Percentiles rank a stretch among this genome's conserved stretches.
Conservation (phyloP, 371 early-diverging fungal species). For the Conidiobolus incongruus region DNA sequence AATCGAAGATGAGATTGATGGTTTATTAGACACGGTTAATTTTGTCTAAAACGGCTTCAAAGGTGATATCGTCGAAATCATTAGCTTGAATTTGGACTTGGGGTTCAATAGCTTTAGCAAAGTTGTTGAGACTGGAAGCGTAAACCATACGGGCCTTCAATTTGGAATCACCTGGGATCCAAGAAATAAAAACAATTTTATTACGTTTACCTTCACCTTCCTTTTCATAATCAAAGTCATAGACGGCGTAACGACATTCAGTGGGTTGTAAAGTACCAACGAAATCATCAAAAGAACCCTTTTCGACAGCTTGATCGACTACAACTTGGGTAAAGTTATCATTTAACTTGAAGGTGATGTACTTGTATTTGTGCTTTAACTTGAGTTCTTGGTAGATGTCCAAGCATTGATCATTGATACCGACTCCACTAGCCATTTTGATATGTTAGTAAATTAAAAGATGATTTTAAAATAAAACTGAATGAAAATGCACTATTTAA, state of each 20-base stretch:
- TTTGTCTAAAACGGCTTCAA: conserved; percentile 58
- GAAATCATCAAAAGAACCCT: conserved; percentile 37
- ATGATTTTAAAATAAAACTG: no score
- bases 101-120: conserved; percentile 55
- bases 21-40: conserved; percentile 17
- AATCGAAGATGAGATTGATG: no score
- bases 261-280: conserved; percentile 27
- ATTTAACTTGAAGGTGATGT: conserved; percentile 53
- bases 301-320: conserved; percentile 30
- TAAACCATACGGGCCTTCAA: conserved; percentile 80
- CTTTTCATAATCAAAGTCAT: conserved; percentile 53
- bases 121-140: conserved; percentile 65
- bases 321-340: conserved; percentile 27
- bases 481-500: no score
- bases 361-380: conserved; percentile 44
- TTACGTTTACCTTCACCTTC: conserved; percentile 37
- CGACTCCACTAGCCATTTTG: conserved; percentile 56
- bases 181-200: conserved; percentile 40
- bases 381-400: conserved; percentile 41
- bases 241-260: conserved; percentile 66
- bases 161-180: conserved; percentile 60
- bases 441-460: no score
- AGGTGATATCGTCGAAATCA: conserved; percentile 39
- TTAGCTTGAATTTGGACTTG: conserved; percentile 64
- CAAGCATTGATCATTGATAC: conserved; percentile 33